Evolutionary conservation across 2,329 filamentous ascomycete species (phyloP), one percentile per base, ranked within the genome.

Genomic region (Aureobasidium mangrovei): DNA sequence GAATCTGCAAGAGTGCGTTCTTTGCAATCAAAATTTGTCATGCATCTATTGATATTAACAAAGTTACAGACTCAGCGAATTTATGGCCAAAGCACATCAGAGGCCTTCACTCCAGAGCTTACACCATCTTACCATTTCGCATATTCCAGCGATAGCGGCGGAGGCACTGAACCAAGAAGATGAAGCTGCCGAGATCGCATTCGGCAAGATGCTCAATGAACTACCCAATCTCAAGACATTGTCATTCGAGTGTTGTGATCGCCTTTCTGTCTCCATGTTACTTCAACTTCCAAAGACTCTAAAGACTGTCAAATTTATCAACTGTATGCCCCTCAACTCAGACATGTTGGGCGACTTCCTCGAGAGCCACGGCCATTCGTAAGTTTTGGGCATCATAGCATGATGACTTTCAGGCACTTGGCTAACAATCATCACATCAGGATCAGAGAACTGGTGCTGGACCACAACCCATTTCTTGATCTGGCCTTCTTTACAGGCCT

Each of bases 381-480:
- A 54, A 8, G 53, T 48, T 27, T 4, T 4, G 18, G 18, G 18
- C 18, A 7, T 36, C n/a, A n/a, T 36, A n/a, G n/a, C n/a, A 18
- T 18, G 18, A 18, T 18, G 18, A 18, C 18, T 12, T 26, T 12
- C 3, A 10, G 27, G 27, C 12, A 10, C 32, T 35, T 35, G 32
- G 32, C 18, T 3, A 2, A 3, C 29, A 42, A 35, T 26, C 2
- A 28, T 5, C 3, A 4, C 6, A n/a, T 7, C 12, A 72, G 80
- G n/a, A 72, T 97, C 26, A 77, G 78, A 51, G 78, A 79, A 36
- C 75, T 97, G 6, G 78, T 77, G 1, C 73, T 96, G 4, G 80
- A 85, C 52, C 86, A 95, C 69, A 95, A 95, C 62, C 83, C 88
- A 58, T 82, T 84, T 2, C 74, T 96, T 38, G 85, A 83, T 62